These are phyloP conservation scores for Gossypium bickii DNA, from an alignment of 345 rosid species.

Conservation along the genomic window DNA sequence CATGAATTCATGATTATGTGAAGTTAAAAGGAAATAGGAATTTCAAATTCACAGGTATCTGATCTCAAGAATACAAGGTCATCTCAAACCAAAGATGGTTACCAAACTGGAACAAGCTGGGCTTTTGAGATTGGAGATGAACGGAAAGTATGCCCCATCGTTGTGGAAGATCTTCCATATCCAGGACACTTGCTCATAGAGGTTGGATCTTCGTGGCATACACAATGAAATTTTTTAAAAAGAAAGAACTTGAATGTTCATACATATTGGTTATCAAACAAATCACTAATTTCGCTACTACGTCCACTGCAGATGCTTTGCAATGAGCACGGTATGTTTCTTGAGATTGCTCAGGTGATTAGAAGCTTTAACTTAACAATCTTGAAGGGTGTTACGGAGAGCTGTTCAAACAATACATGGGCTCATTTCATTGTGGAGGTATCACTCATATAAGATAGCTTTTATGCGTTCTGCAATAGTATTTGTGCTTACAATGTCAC, in stretches of 20 bases:
- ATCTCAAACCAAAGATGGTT: slow-evolving; percentile 18
- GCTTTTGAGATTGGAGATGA: slow-evolving; percentile 44
- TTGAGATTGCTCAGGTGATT: slow-evolving; percentile 55
- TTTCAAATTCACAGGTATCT: slow-evolving; percentile 20
- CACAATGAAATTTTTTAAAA: not conserved
- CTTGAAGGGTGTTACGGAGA: slow-evolving; percentile 44
- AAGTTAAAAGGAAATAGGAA: slow-evolving; percentile 1
- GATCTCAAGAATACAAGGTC: slow-evolving; percentile 27
- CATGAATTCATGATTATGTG: not conserved
- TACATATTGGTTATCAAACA: not conserved
- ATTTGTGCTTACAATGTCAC: not conserved
- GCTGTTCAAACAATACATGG: slow-evolving; percentile 39
- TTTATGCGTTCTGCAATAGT: not conserved
- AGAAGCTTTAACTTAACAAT: slow-evolving; percentile 41
- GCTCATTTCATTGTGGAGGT: slow-evolving; percentile 68
- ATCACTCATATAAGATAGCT: not conserved
- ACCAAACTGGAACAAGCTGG: slow-evolving; percentile 38
- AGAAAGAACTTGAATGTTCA: not conserved
- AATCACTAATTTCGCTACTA: not conserved
- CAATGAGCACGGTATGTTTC: slow-evolving; percentile 40
- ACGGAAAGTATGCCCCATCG: slow-evolving; percentile 42
- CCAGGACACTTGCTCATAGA: slow-evolving; percentile 57
- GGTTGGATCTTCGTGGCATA: slow-evolving; percentile 21
- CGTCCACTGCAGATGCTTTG: slow-evolving; percentile 52
- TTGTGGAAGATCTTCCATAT: slow-evolving; percentile 54